Evolutionary conservation across 257 asterid species (phyloP).

Genomic region (Solanum bulbocastanum): DNA sequence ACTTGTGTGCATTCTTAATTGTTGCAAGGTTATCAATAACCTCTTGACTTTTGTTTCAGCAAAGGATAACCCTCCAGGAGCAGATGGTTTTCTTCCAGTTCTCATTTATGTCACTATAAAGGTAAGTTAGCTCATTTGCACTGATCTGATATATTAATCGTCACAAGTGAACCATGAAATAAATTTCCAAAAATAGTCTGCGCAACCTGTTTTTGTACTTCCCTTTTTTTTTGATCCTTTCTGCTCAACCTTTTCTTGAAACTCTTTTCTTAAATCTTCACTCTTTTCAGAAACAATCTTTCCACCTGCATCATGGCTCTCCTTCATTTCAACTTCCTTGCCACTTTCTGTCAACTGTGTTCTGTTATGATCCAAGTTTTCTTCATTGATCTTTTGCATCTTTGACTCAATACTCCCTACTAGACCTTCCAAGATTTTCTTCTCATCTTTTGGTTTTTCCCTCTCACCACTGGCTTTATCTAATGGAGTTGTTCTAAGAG

Average conservation of each 20-base stretch:
- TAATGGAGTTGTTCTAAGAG: conserved; percentile 8
- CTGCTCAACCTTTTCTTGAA: not conserved
- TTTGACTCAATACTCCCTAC: not conserved
- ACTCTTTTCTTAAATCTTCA: not conserved
- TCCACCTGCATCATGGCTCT: not conserved
- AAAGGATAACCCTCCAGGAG: conserved; percentile 88
- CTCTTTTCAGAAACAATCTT: not conserved
- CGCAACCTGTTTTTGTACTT: not conserved
- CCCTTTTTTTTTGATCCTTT: conserved; percentile 3
- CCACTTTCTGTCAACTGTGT: not conserved
- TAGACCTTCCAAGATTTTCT: not conserved
- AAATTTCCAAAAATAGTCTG: too few species aligned
- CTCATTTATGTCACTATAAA: conserved; percentile 84
- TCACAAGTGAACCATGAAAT: too few species aligned
- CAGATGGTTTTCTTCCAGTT: conserved; percentile 93
- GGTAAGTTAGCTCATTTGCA: conserved; percentile 32
- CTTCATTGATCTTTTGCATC: not conserved
- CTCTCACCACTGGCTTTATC: not conserved
- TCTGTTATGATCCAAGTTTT: not conserved
- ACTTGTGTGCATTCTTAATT: conserved; percentile 75
- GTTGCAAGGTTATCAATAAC: conserved; percentile 92
- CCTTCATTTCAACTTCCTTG: not conserved
- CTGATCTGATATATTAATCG: not conserved
- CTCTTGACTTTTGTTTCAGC: conserved; percentile 62
- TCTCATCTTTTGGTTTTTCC: conserved; percentile 3